Base-by-base conservation (phyloP, 257 asterid genomes). In the Linaria vulgaris region DNA sequence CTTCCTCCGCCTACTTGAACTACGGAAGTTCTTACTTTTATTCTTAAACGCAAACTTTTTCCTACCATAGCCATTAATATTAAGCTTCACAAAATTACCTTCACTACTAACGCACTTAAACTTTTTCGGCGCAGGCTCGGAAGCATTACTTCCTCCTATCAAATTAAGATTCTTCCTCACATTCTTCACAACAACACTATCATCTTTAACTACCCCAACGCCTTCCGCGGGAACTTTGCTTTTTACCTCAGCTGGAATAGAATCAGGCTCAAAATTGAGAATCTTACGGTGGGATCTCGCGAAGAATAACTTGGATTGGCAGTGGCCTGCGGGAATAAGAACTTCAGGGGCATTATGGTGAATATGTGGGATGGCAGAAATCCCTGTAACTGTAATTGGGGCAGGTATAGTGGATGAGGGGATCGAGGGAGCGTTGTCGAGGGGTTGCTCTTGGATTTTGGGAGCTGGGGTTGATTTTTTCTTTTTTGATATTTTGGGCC, bases 21-120 rank as follows among this genome's bases (percentile, higher is more conserved):
- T 62, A 50, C 76, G 74, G 57, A 38, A 76, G 24, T 80, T 81
- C 59, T 63, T 58, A 37, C 78, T 76, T 61, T 71, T 87, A 46
- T 80, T 82, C 79, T 76, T 79, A 63, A 52, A 85, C 43, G 61
- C 61, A 64, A 85, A 89, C 83, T 74, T 88, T 69, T 87, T 89
- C 64, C 88, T 76, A 56, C 99, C 96, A 37, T 85, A 80, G 30
- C 99, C 99, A 77, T 89, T 92, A 68, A 92, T 87, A 58, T 89
- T 92, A 54, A 89, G 91, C 87, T 83, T 92, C 82, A 92, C 99
- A 73, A 92, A 92, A 72, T 92, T 92, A 48, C 97, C 97, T 51
- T 89, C 97, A 56, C 51, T 72, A 39, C 52, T 48, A 5, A 21
- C 78, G 70, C 75, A 47, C 71, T 80, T 92, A 34, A 67, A 79